Conservation (phyloP, 2,329 filamentous ascomycete species). For the Neophaeococcomyces mojaviensis region DNA sequence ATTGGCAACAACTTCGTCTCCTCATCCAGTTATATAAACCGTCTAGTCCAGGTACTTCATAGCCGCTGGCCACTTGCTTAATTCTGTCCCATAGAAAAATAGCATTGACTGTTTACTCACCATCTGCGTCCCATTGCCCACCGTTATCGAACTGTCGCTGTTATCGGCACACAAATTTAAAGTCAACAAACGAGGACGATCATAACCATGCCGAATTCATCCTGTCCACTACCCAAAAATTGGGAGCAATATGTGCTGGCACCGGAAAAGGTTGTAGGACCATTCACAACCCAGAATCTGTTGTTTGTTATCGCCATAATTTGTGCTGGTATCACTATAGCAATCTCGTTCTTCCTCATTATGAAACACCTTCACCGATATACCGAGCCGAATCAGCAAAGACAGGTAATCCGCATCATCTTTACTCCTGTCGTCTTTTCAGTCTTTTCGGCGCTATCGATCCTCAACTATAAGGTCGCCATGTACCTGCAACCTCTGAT, state of each 20-base stretch:
- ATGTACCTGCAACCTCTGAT: constrained; percentile 11
- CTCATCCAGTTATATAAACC: too few species aligned
- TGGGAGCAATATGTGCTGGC: constrained; percentile 2
- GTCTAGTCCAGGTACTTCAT: too few species aligned
- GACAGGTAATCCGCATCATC: constrained; percentile 14
- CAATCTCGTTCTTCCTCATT: constrained; percentile 10
- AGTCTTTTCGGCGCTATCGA: constrained; percentile 10
- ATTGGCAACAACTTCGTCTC: too few species aligned
- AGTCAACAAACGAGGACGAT: not conserved
- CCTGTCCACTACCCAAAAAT: constrained; percentile 4
- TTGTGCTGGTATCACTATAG: constrained; percentile 8
- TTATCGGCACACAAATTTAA: too few species aligned
- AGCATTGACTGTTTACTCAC: too few species aligned
- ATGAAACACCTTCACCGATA: constrained; percentile 13
- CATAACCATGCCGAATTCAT: not conserved
- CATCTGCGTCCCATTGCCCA: too few species aligned
- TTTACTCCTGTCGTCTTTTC: constrained; percentile 11
- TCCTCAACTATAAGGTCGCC: constrained; percentile 11
- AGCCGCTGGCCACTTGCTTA: too few species aligned
- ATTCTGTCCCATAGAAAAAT: too few species aligned
- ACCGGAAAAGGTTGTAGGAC: constrained; percentile 6
- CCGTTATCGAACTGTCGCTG: too few species aligned
- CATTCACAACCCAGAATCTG: constrained; percentile 13
- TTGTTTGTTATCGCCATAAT: constrained; percentile 10
- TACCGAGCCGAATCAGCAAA: constrained; percentile 14